Evolutionary conservation across 2,329 filamentous ascomycete genomes (phyloP), one percentile per base, ranked within the genome.

Genomic region (Myotisia sp.): DNA sequence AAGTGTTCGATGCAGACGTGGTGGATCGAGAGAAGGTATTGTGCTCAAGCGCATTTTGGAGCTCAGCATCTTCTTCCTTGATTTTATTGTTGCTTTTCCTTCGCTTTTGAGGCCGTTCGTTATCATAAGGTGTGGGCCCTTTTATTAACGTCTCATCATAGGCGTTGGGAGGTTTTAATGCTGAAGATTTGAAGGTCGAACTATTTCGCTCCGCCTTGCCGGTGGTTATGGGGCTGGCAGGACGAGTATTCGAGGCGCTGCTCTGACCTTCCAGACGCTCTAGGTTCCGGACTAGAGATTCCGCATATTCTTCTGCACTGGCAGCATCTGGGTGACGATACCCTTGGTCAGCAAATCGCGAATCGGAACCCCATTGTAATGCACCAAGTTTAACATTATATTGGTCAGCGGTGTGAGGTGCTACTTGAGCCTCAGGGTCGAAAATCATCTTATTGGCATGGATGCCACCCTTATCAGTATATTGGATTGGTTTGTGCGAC

Each of bases 361-460:
- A 52, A 52, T 83, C 78, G 1, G 78, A 78, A 6, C 78, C 78
- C 70, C 74, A 82, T 41, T 71, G 69, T 28, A 79, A 62, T 34
- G 53, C 48, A 63, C 22, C 22, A 20, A 26, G 6, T 23, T 18
- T 26, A 6, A 22, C 21, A 7, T 26, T 13, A 10, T 47, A 63
- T 37, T 54, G 51, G 34, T 50, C 52, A 47, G 2, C 54, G 50
- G 21, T 58, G 47, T 21, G 49, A 48, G 18, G 26, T 16, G 52
- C 47, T 2, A 53, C 50, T 21, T 58, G 47, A 21, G 49, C 50
- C 13, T 29, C 33, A 4, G 52, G 47, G 40, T 57, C 54, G 23
- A 58, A 58, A 8, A 55, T 47, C 52, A 57, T 56, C 36, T 55
- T 51, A 9, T 49, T 46, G 3, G 56, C 55, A 38, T 60, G 57